phyloP scores from a whole-genome alignment of 73 alveolate genomes.

The Paramecium primaurelia region DNA sequence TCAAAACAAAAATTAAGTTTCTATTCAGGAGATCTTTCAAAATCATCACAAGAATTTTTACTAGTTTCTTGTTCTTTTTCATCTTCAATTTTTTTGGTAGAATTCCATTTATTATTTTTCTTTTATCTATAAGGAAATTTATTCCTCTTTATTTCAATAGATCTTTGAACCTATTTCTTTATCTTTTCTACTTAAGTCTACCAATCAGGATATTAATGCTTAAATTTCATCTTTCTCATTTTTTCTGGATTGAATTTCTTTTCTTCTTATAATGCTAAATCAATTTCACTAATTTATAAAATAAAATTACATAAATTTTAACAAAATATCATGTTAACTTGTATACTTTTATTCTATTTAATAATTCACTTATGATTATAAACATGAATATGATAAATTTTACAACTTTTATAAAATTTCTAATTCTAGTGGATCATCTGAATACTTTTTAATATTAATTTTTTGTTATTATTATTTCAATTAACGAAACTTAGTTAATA shows the following conservation, averaged over 20 bases:
- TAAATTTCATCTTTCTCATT: background rate
- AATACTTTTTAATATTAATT: background rate
- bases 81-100: background rate
- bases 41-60: background rate
- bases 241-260: conserved; percentile 7
- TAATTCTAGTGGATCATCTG: background rate
- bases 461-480: background rate
- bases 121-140: background rate
- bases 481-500: background rate
- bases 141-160: background rate
- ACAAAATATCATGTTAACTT: background rate
- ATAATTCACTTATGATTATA: background rate
- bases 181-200: background rate
- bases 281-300: background rate
- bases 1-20: background rate
- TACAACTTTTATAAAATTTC: background rate
- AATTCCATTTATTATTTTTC: background rate
- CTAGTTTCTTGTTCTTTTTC: background rate
- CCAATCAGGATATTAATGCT: conserved; percentile 7
- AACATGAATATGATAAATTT: background rate
- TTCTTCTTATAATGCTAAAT: background rate
- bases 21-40: background rate
- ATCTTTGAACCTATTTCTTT: background rate
- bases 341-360: background rate
- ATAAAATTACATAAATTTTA: background rate